A percentile compares a stretch with the other conserved stretches of the same genome.
phyloP scores from a whole-genome alignment of 2,329 filamentous ascomycete genomes.

The Lojkania enalia region DNA sequence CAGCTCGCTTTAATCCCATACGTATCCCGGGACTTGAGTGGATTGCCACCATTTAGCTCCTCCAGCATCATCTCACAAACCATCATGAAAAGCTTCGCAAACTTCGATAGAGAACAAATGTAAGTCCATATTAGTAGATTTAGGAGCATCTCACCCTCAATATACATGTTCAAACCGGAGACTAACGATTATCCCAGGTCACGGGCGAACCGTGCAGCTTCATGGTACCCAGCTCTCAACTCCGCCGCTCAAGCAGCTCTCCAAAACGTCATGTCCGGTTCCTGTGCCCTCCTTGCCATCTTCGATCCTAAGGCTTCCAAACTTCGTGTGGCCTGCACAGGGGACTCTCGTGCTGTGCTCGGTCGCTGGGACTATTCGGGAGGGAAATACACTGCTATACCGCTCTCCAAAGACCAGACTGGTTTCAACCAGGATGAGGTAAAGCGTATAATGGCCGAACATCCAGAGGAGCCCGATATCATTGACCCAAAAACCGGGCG shows the following conservation, averaged over 20 bases:
- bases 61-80: conserved; percentile 56
- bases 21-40: conserved; percentile 44
- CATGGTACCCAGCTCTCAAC: conserved; percentile 43
- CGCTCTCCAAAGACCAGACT: conserved; percentile 68
- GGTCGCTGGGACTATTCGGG: conserved; percentile 53
- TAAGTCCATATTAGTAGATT: not conserved
- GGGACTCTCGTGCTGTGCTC: conserved; percentile 69
- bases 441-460: conserved; percentile 57
- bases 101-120: conserved; percentile 56
- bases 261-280: conserved; percentile 55
- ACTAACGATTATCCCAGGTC: not conserved
- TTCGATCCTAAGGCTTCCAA: conserved; percentile 60
- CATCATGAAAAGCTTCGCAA: conserved; percentile 62
- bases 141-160: too few relatives aligned
- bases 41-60: conserved; percentile 37
- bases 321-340: conserved; percentile 66
- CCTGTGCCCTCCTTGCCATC: conserved; percentile 65
- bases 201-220: conserved; percentile 42
- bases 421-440: conserved; percentile 65
- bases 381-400: conserved; percentile 55
- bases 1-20: conserved; percentile 49
- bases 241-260: conserved; percentile 34
- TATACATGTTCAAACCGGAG: conserved; percentile 47
- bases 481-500: conserved; percentile 60
- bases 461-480: conserved; percentile 64